Conservation (phyloP, 1,284 basidiomycete genomes). For the Tylopilus sp. region DNA sequence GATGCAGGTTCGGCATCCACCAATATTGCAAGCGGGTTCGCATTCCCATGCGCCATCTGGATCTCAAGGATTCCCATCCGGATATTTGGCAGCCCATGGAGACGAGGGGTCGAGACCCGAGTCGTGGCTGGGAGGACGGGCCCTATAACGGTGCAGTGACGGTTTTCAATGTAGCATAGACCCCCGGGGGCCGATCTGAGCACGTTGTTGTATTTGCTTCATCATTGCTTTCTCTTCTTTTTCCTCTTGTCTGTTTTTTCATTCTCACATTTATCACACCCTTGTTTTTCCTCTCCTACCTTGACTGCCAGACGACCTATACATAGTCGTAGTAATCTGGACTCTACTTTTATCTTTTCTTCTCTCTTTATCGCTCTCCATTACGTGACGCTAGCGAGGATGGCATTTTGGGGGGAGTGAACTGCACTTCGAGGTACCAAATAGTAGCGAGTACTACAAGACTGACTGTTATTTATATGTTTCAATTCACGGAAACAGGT, state of each 20-base stretch:
- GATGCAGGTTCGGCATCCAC: slow-evolving; percentile 48
- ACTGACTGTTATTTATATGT: too few relatives aligned
- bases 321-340: neutral
- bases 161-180: slow-evolving; percentile 19
- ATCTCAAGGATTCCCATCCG: slow-evolving; percentile 13
- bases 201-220: slow-evolving; percentile 14
- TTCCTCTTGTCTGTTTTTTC: neutral
- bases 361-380: neutral
- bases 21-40: slow-evolving; percentile 9
- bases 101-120: slow-evolving; percentile 29
- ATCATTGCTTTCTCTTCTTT: neutral
- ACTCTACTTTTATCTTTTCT: neutral
- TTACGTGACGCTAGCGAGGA: neutral
- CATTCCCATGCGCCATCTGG: slow-evolving; percentile 10
- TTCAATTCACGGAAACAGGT: too few relatives aligned
- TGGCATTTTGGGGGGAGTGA: too few relatives aligned
- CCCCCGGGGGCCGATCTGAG: slow-evolving; percentile 3
- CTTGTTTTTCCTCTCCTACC: neutral
- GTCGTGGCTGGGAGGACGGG: slow-evolving; percentile 46
- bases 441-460: too few relatives aligned
- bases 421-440: too few relatives aligned
- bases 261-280: neutral
- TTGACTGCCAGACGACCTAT: neutral
- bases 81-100: neutral
- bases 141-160: slow-evolving; percentile 31